Conservation (phyloP, 306 rosid genomes). For the Oemleria cerasiformis region DNA sequence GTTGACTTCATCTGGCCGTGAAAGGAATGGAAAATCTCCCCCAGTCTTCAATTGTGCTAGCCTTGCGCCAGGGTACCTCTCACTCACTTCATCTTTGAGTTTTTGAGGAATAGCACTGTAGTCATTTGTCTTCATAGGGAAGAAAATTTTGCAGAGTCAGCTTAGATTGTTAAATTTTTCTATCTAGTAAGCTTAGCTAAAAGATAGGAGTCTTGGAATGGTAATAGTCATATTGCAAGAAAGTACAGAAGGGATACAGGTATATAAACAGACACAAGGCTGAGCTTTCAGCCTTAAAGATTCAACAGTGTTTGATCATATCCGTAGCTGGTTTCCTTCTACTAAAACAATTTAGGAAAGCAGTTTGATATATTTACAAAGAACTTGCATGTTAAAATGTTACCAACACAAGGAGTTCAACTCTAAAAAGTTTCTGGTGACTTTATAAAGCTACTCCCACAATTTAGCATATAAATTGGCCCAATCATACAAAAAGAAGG, state of each 20-base stretch:
- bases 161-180: not conserved
- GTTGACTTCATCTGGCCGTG: slow-evolving; percentile 99
- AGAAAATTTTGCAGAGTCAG: not conserved
- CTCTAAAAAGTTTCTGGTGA: not conserved
- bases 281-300: not conserved
- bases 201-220: not conserved
- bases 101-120: slow-evolving; percentile 88
- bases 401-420: not conserved
- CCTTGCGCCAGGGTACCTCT: slow-evolving; percentile 89
- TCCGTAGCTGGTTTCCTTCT: not conserved
- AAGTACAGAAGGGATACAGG: not conserved
- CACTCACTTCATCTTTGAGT: slow-evolving; percentile 85
- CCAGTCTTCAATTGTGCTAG: slow-evolving; percentile 82
- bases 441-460: not conserved
- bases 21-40: slow-evolving; percentile 97
- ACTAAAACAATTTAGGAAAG: not conserved
- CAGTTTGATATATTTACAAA: not conserved
- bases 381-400: not conserved
- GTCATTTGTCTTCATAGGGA: slow-evolving; percentile 76
- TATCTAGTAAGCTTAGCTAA: not conserved
- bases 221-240: not conserved
- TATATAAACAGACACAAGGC: not conserved
- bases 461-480: not conserved
- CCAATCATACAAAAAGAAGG: not conserved
- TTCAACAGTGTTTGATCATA: not conserved